A percentile compares a stretch with the other conserved stretches of the same genome.
Evolutionary conservation across 2,329 filamentous ascomycete species (phyloP).

Genomic region (Penicillium hesseltinei): DNA sequence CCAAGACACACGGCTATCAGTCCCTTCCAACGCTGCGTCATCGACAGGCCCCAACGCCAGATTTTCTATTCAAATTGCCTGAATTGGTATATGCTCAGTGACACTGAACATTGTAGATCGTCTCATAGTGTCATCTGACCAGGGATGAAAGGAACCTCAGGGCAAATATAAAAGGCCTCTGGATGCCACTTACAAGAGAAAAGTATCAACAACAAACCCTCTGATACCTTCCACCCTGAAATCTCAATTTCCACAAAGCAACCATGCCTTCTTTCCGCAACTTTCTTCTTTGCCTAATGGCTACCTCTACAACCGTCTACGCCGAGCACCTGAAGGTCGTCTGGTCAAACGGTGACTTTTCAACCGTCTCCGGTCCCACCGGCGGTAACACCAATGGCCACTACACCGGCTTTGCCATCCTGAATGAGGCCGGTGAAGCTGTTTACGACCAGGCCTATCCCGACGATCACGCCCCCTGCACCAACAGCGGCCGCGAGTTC

Average conservation of each 20-base stretch:
- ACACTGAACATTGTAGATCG: too few species aligned
- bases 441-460: constrained; percentile 15
- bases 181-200: not conserved
- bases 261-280: constrained; percentile 12
- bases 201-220: not conserved
- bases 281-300: constrained; percentile 10
- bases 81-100: too few species aligned
- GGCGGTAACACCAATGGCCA: constrained; percentile 14
- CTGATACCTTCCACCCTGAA: not conserved
- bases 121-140: too few species aligned
- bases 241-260: not conserved
- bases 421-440: constrained; percentile 13
- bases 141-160: too few species aligned
- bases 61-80: not conserved
- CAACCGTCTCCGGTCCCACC: constrained; percentile 12
- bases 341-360: constrained; percentile 15
- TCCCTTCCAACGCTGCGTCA: not conserved
- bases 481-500: constrained; percentile 12
- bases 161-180: not conserved
- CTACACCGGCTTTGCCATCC: constrained; percentile 15
- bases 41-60: not conserved
- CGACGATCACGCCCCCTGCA: constrained; percentile 13
- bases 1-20: not conserved
- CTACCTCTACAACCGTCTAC: constrained; percentile 8
- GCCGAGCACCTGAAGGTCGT: constrained; percentile 17